phyloP scores from a whole-genome alignment of 2,329 filamentous ascomycete species.

The Talaromyces piceae region DNA sequence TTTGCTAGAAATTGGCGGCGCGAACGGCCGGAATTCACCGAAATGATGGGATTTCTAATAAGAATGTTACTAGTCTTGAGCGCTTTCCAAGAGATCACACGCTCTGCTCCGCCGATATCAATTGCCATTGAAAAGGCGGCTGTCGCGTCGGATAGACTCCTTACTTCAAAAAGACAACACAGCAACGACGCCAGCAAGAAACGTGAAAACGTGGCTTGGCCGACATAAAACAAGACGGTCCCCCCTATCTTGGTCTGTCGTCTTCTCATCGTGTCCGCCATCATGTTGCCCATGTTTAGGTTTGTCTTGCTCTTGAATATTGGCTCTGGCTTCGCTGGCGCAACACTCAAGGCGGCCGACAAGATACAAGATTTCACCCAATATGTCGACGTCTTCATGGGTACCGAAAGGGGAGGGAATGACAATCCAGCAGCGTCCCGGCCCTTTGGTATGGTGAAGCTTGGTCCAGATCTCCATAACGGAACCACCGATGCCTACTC shows the following conservation, averaged over 20 bases:
- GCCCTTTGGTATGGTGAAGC: constrained; percentile 51
- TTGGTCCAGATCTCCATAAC: constrained; percentile 46
- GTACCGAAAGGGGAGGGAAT: constrained; percentile 35
- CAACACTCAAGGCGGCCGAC: background rate
- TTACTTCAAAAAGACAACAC: background rate
- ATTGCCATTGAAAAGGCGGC: background rate
- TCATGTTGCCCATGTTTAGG: background rate
- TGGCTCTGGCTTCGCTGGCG: background rate
- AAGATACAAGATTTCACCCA: constrained; percentile 3
- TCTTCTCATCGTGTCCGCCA: background rate
- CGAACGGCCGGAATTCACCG: background rate
- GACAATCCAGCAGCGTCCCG: constrained; percentile 50
- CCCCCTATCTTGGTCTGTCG: background rate
- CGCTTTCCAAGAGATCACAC: background rate
- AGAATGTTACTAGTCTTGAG: background rate
- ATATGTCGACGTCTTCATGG: constrained; percentile 6
- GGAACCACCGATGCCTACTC: constrained; percentile 53
- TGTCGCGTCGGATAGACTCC: background rate
- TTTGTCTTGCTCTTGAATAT: background rate
- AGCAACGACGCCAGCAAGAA: background rate
- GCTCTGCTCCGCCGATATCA: background rate
- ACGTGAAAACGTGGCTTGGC: background rate
- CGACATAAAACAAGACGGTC: background rate
- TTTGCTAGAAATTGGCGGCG: background rate
- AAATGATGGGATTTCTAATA: background rate